phyloP scores from a whole-genome alignment of 768 basidiomycete genomes.

The Lentinula sp. region DNA sequence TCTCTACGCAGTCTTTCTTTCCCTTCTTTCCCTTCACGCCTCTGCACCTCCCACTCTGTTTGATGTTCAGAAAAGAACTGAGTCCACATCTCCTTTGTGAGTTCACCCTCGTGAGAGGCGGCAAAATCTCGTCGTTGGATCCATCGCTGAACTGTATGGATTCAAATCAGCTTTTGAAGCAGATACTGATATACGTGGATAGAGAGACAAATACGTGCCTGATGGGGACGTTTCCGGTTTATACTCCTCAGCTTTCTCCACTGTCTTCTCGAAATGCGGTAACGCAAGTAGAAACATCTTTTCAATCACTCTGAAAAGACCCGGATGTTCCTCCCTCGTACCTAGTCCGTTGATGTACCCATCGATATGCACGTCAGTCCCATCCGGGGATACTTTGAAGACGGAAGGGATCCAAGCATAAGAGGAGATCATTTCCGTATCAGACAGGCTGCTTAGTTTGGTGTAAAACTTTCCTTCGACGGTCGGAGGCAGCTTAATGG shows the following conservation, averaged over 20 bases:
- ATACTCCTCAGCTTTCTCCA: neutral
- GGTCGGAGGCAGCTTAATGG: neutral
- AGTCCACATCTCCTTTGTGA: neutral
- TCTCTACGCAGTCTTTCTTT: neutral
- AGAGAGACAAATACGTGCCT: neutral
- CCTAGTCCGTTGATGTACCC: slow-evolving; percentile 16
- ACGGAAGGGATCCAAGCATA: slow-evolving; percentile 13
- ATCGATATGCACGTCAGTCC: slow-evolving; percentile 9
- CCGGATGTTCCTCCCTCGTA: slow-evolving; percentile 7
- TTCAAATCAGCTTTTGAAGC: too few species aligned
- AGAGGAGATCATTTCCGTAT: neutral
- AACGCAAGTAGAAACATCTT: slow-evolving; percentile 10
- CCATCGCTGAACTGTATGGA: neutral
- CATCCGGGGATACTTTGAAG: slow-evolving; percentile 9
- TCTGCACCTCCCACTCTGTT: neutral
- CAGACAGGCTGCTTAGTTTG: neutral
- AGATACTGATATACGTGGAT: neutral
- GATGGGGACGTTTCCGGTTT: neutral
- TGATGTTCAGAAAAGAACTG: neutral
- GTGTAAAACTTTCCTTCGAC: neutral
- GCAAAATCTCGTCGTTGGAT: neutral
- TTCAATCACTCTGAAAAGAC: slow-evolving; percentile 11
- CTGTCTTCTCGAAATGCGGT: slow-evolving; percentile 10
- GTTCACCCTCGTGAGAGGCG: neutral
- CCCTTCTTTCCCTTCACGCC: neutral